phyloP scores from a whole-genome alignment of 2,329 filamentous ascomycete species.

The Sordariomycetes sp. region DNA sequence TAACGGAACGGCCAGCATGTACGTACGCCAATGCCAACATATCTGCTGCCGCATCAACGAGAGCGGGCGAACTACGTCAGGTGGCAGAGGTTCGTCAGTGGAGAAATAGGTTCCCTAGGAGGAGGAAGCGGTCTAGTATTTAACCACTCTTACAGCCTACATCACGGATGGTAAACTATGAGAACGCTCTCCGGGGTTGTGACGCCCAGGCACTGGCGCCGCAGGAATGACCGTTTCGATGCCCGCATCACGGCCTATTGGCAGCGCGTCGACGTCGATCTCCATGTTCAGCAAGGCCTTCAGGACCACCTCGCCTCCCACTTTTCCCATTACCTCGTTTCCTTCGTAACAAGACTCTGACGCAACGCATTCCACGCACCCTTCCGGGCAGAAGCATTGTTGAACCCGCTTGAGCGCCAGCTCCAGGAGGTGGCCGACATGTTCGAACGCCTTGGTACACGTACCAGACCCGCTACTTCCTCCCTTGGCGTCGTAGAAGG shows the following conservation, averaged over 20 bases:
- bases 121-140: no score
- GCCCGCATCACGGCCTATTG: slow-evolving; percentile 70
- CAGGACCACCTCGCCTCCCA: slow-evolving; percentile 71
- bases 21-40: no score
- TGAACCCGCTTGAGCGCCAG: slow-evolving; percentile 71
- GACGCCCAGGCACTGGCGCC: slow-evolving; percentile 40
- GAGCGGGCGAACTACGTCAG: no score
- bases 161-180: not conserved
- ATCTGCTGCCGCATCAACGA: no score
- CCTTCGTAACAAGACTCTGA: slow-evolving; percentile 74
- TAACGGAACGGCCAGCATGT: no score
- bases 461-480: slow-evolving; percentile 77
- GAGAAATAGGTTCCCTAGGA: no score
- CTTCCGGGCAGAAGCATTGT: slow-evolving; percentile 63
- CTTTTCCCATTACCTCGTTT: slow-evolving; percentile 91
- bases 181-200: not conserved
- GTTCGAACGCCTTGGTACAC: slow-evolving; percentile 87
- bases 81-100: no score
- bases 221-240: slow-evolving; percentile 78
- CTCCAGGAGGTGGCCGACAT: slow-evolving; percentile 65
- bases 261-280: slow-evolving; percentile 74
- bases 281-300: slow-evolving; percentile 64
- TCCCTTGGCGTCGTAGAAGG: slow-evolving; percentile 92
- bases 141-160: not conserved
- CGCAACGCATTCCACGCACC: slow-evolving; percentile 85